Conservation (phyloP, 345 rosid genomes). For the Ceriops decandra region DNA sequence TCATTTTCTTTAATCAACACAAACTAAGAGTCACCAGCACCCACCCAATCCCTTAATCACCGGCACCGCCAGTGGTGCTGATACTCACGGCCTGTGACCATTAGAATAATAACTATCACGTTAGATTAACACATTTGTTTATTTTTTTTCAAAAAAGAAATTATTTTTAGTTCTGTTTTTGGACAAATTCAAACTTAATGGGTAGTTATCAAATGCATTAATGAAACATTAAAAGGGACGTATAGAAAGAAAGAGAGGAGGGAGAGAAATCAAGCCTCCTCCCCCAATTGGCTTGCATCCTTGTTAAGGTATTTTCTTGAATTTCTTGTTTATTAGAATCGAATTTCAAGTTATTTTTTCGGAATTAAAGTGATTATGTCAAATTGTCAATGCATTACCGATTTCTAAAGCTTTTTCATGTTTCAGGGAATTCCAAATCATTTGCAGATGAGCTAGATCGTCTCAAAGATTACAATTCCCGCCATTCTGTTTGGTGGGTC, state of each 20-base stretch:
- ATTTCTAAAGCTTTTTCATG: not conserved
- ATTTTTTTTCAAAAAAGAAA: no score
- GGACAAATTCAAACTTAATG: not conserved
- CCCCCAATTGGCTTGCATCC: not conserved
- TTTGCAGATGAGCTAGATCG: slow-evolving; percentile 26
- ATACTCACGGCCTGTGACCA: no score
- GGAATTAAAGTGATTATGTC: not conserved
- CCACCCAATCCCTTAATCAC: no score
- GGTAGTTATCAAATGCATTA: not conserved
- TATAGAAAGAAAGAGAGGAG: not conserved
- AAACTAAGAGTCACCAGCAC: no score
- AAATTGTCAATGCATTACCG: no score
- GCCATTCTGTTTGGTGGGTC: slow-evolving; percentile 15
- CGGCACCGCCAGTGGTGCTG: no score
- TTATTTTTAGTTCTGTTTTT: not conserved
- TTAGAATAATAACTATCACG: no score
- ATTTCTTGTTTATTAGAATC: not conserved
- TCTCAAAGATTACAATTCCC: slow-evolving; percentile 16
- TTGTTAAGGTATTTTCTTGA: not conserved
- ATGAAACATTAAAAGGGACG: not conserved
- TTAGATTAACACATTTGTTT: no score
- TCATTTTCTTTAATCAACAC: not conserved
- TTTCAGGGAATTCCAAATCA: slow-evolving; percentile 12
- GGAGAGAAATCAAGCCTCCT: slow-evolving; percentile 11
- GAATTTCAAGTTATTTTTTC: not conserved